These are phyloP conservation scores for Solanum clarkiae DNA, from an alignment of 257 asterid genomes.

Conservation along the genomic window DNA sequence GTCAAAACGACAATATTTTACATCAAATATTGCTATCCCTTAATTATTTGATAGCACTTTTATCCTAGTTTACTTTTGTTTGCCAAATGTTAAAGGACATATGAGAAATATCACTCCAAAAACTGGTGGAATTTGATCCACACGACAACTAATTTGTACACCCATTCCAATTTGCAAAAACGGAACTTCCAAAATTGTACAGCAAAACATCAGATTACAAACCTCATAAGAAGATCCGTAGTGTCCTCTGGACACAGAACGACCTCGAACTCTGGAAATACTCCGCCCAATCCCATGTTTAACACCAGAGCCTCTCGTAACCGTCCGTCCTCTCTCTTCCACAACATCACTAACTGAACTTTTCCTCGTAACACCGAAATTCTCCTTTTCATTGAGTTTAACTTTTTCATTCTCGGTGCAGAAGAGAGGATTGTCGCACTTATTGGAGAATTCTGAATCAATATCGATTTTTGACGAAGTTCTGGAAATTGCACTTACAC, in stretches of 20 bases:
- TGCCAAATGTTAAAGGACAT: neutral
- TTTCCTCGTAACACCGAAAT: neutral
- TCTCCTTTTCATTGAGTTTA: neutral
- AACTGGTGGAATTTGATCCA: neutral
- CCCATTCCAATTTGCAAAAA: neutral
- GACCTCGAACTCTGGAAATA: conserved; percentile 52
- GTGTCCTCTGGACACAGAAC: conserved; percentile 42
- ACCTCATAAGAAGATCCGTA: conserved; percentile 40
- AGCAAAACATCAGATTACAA: neutral
- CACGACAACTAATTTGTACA: too few relatives aligned
- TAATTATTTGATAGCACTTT: neutral
- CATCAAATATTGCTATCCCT: neutral
- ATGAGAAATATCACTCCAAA: neutral
- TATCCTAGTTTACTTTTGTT: neutral
- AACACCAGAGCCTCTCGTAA: conserved; percentile 22
- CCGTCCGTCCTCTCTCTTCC: conserved; percentile 62
- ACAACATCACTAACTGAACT: neutral
- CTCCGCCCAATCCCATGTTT: conserved; percentile 75
- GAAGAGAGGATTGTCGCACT: conserved; percentile 76
- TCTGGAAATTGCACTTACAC: conserved; percentile 65
- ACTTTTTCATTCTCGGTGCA: conserved; percentile 16
- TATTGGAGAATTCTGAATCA: conserved; percentile 46
- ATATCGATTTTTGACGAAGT: conserved; percentile 13
- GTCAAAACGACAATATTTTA: neutral
- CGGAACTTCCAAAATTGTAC: neutral